Evolutionary conservation across 768 basidiomycete genomes (phyloP), one percentile per base, ranked within the genome.

Genomic region (Pulveroboletus frians): DNA sequence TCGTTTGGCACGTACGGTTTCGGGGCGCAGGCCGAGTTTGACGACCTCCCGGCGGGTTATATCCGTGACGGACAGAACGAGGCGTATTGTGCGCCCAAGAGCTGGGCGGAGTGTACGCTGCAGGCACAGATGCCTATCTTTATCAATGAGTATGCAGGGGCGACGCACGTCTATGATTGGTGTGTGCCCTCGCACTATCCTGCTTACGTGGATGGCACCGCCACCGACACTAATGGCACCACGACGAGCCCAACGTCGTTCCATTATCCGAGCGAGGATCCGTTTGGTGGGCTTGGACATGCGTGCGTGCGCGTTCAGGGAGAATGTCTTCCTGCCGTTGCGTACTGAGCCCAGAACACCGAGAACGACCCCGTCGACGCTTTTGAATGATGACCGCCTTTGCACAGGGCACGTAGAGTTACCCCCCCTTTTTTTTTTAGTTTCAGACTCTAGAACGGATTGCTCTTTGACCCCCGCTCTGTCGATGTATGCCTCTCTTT

Each of bases 101-200:
- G 54, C 42, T 67, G 66, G 66, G 42, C 61, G 0, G 65, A 66
- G 29, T 60, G 56, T 17, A 34, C 50, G 11, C 26, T 59, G 37
- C 50, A 49, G 10, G 53, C 53, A 30, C 56, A 60, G 26, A 56
- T 60, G 43, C 66, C 66, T 9, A 53, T 64, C 30, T 68, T 66
- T 20, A 53, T 66, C 49, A 67, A 66, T 21, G 57, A 66, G 29
- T 64, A 56, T 17, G 59, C 51, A 8, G 58, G 53, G 0, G 2
- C 42, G 1, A 26, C 53, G 26, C 32, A 46, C 39, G 26, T 53
- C 14, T 65, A 63, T 23, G 60, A 62, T 34, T 66, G 65, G 65
- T 67, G 53, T 17, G 38, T 53, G n/a, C 49, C 59, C 4, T 26
- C 23, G 1, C 41, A 53, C 47, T 60, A 64, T n/a, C 18, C 14